phyloP scores from a whole-genome alignment of 163 green algal species.

The Trebouxia gelatinosa region DNA sequence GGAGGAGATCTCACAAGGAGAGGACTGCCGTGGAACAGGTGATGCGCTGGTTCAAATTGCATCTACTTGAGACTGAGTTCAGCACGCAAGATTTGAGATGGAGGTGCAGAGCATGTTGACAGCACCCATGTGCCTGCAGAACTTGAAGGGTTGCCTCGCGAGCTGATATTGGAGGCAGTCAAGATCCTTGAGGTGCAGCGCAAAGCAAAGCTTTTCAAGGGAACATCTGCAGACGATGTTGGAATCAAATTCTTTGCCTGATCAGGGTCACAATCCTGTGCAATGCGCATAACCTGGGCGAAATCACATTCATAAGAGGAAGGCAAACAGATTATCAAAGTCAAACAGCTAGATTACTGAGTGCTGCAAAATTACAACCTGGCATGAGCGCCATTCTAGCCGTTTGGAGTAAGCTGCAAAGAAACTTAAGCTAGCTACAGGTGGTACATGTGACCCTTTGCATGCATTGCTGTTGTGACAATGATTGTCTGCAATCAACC shows the following conservation, averaged over 20 bases:
- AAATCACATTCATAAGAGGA: too few relatives aligned
- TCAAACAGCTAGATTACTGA: too few relatives aligned
- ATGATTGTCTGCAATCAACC: too few relatives aligned
- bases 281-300: too few relatives aligned
- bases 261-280: too few relatives aligned
- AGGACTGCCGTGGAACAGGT: conserved; percentile 42
- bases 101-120: neutral
- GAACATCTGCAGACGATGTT: conserved; percentile 62
- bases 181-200: conserved; percentile 64
- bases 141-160: conserved; percentile 65
- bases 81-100: neutral
- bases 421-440: too few relatives aligned
- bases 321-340: too few relatives aligned
- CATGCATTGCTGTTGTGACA: too few relatives aligned
- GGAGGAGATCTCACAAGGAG: conserved; percentile 62
- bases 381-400: too few relatives aligned
- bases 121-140: conserved; percentile 39
- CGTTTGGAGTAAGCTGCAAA: too few relatives aligned
- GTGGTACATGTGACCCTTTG: too few relatives aligned
- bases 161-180: conserved; percentile 63
- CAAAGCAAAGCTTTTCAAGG: conserved; percentile 75
- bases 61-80: neutral
- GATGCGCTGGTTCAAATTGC: neutral
- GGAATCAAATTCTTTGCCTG: conserved; percentile 75
- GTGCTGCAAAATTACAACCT: too few relatives aligned